Conservation (phyloP, 805 yeast species). For the Candida coquimbonensis region DNA sequence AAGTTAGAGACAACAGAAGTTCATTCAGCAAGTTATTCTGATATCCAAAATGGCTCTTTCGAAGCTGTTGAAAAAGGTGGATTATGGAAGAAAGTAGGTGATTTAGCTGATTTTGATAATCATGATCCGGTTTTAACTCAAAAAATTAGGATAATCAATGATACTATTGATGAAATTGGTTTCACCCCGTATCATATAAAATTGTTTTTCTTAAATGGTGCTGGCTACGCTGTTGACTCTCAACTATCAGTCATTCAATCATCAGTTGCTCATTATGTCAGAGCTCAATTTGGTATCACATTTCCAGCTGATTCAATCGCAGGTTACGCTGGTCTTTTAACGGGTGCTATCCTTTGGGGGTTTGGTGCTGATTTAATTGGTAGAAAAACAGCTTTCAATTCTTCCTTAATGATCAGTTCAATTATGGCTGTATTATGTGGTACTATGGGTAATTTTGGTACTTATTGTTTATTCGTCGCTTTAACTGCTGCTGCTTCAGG, state of each 20-base stretch:
- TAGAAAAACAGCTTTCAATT: slow-evolving; percentile 40
- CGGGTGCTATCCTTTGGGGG: slow-evolving; percentile 46
- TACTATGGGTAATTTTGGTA: slow-evolving; percentile 39
- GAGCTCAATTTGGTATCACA: slow-evolving; percentile 36
- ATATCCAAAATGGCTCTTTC: not conserved
- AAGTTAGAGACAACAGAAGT: too few relatives aligned
- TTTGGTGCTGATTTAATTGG: slow-evolving; percentile 46
- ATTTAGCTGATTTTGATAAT: slow-evolving; percentile 8
- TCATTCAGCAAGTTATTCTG: too few relatives aligned
- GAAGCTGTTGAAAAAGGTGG: not conserved
- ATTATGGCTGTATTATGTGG: slow-evolving; percentile 42
- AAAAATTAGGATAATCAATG: slow-evolving; percentile 39
- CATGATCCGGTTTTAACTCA: slow-evolving; percentile 22
- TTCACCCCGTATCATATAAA: slow-evolving; percentile 47
- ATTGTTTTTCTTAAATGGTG: slow-evolving; percentile 40
- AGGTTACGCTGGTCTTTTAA: slow-evolving; percentile 39
- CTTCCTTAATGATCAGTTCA: slow-evolving; percentile 37
- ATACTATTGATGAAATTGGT: slow-evolving; percentile 54
- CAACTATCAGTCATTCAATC: slow-evolving; percentile 40
- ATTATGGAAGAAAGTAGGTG: slow-evolving; percentile 12
- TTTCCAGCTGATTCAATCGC: slow-evolving; percentile 38
- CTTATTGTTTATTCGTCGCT: slow-evolving; percentile 40
- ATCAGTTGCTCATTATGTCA: slow-evolving; percentile 36
- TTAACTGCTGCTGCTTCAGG: slow-evolving; percentile 41
- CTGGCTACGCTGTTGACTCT: slow-evolving; percentile 46